Conservation (phyloP, 768 basidiomycete species). For the Trichaptum fuscoviolaceum region DNA sequence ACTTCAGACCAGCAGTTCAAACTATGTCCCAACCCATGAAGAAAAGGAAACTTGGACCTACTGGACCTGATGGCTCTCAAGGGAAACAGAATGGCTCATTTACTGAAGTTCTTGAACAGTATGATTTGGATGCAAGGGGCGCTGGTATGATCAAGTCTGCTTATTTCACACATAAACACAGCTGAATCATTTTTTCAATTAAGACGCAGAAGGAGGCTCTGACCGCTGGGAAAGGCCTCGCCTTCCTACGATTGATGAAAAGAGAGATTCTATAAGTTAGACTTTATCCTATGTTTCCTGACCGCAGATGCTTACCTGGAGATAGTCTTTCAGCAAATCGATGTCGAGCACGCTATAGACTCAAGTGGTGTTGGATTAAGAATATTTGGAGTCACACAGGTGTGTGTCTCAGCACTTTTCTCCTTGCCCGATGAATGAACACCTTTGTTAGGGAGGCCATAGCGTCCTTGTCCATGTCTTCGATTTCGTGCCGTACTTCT, state of each 20-base stretch:
- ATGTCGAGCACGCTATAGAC: slow-evolving; percentile 68
- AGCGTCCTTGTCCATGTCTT: slow-evolving; percentile 83
- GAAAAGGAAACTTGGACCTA: slow-evolving; percentile 28
- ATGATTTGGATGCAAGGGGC: slow-evolving; percentile 48
- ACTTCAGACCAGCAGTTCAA: slow-evolving; percentile 1
- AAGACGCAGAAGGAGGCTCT: slow-evolving; percentile 75
- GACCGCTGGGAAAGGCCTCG: slow-evolving; percentile 67
- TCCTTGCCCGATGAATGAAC: background rate
- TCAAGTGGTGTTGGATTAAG: slow-evolving; percentile 44
- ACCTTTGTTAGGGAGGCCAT: slow-evolving; percentile 60
- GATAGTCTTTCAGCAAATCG: slow-evolving; percentile 93
- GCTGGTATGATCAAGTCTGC: slow-evolving; percentile 30
- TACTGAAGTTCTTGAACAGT: slow-evolving; percentile 54
- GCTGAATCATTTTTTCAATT: slow-evolving; percentile 2
- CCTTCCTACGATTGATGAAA: slow-evolving; percentile 48
- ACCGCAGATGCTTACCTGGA: background rate
- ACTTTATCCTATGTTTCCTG: background rate
- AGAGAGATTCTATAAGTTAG: slow-evolving; percentile 65
- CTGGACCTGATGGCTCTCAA: slow-evolving; percentile 32
- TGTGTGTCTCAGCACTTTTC: slow-evolving; percentile 23
- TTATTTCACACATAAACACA: slow-evolving; percentile 4
- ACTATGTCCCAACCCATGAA: slow-evolving; percentile 20
- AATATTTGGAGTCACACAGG: slow-evolving; percentile 91
- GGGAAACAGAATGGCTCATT: slow-evolving; percentile 44
- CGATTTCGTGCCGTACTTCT: slow-evolving; percentile 91